These are phyloP conservation scores for Beta vulgaris DNA, from an alignment of 148 eudicot genomes.

Conservation along the genomic window DNA sequence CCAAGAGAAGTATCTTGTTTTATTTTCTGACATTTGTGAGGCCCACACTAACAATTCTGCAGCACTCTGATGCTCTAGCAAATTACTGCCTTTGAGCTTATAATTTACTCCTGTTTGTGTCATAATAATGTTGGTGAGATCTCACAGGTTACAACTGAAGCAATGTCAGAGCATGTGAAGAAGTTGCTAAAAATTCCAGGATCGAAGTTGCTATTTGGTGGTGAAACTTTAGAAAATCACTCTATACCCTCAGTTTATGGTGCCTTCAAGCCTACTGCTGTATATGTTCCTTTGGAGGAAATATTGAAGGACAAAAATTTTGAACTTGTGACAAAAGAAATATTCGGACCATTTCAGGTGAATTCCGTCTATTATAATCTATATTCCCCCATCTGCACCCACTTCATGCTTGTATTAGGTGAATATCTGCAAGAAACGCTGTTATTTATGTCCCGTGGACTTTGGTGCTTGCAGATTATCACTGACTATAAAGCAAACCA, in stretches of 20 bases:
- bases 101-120: not conserved
- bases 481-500: constrained; percentile 83
- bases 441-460: not conserved
- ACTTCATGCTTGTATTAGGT: not conserved
- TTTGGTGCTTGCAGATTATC: constrained; percentile 46
- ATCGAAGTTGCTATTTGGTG: constrained; percentile 82
- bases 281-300: constrained; percentile 86
- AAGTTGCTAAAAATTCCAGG: constrained; percentile 79
- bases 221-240: constrained; percentile 79
- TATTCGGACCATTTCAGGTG: constrained; percentile 97
- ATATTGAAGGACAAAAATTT: constrained; percentile 71
- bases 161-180: constrained; percentile 73
- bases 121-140: constrained; percentile 6
- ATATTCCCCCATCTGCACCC: not conserved
- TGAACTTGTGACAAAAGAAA: constrained; percentile 78
- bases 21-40: not conserved
- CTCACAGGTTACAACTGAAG: constrained; percentile 76
- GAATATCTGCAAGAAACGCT: not conserved
- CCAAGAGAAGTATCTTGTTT: not conserved
- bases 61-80: too few species aligned
- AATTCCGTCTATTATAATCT: too few species aligned
- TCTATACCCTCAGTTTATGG: constrained; percentile 79
- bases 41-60: not conserved
- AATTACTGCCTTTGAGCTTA: not conserved
- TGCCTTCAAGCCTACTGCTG: constrained; percentile 90